Conservation (phyloP, 805 yeast species). For the Yamadazyma sp. region DNA sequence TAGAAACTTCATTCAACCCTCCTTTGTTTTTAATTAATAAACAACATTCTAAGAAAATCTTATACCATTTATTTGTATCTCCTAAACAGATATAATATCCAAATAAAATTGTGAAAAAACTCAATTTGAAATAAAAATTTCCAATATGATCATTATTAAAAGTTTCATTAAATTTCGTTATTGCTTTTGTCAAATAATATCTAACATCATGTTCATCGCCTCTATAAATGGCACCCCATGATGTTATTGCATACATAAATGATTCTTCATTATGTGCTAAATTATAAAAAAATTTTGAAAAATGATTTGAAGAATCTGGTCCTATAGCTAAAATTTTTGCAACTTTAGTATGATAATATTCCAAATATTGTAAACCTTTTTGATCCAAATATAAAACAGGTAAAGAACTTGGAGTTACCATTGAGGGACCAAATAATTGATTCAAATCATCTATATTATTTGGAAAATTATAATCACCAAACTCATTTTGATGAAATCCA, state of each 20-base stretch:
- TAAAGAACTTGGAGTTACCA: slow-evolving; percentile 6
- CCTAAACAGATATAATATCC: slow-evolving; percentile 17
- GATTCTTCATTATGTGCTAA: slow-evolving; percentile 19
- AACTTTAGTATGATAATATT: slow-evolving; percentile 17
- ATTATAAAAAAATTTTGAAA: slow-evolving; percentile 18
- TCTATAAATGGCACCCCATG: slow-evolving; percentile 26
- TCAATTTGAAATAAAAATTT: slow-evolving; percentile 7
- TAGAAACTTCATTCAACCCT: slow-evolving; percentile 14
- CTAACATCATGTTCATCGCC: slow-evolving; percentile 12
- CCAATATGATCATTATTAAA: slow-evolving; percentile 1
- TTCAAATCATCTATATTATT: too few relatives aligned
- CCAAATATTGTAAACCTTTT: slow-evolving; percentile 16
- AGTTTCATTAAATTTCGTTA: slow-evolving; percentile 5
- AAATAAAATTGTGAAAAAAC: slow-evolving; percentile 7
- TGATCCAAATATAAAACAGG: slow-evolving; percentile 12
- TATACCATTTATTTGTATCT: slow-evolving; percentile 17
- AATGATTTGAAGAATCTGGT: slow-evolving; percentile 20
- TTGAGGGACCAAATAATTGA: too few relatives aligned
- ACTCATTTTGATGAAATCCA: too few relatives aligned
- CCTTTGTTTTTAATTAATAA: slow-evolving; percentile 12
- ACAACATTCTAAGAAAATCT: slow-evolving; percentile 1
- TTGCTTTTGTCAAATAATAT: slow-evolving; percentile 10
- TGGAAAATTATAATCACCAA: too few relatives aligned
- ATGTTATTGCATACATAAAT: slow-evolving; percentile 20
- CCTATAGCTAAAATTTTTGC: slow-evolving; percentile 16